Evolutionary conservation across 2,329 filamentous ascomycete genomes (phyloP), one percentile per base, ranked within the genome.

Genomic region (Aureobasidium melanogenum): DNA sequence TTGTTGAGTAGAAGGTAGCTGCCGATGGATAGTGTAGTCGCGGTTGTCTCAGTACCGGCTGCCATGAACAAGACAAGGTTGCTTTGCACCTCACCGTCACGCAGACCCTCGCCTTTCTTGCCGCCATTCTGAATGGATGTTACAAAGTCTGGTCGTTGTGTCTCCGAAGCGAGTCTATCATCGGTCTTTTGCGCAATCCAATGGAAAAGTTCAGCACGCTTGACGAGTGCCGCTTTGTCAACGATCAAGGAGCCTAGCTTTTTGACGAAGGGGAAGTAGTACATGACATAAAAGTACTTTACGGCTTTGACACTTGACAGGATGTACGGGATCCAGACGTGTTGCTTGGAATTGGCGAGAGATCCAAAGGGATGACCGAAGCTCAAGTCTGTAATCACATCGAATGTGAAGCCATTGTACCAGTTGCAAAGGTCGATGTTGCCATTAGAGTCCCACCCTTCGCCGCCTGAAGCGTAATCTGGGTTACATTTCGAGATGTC

Each of bases 11-110:
- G 68, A 5, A 77, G 67, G 62, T 73, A 81, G 10, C 70, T 70
- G 15, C 63, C 71, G 66, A 64, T 77, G 67, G 63, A 72, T 17
- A 82, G 70, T 2, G 77, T 69, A 0, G 78, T 80, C 0, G 80
- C 77, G 0, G 79, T 81, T 5, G 80, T 83, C 65, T 82, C 80
- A 3, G 76, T 78, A 5, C 80, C 79, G 6, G 78, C 79, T 15
- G 41, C 43, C 17, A 59, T 46, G 44, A 59, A 59, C 4, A 59
- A 7, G 34, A 24, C 34, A 24, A 59, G 7, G n/a, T 59, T 59
- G 5, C 30, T 39, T 7, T 48, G 44, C 22, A 59, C 2, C 44
- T 59, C 56, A 24, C 56, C 56, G 3, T 48, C 10, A 10, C 56
- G 56, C 22, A 59, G 3, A 24, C 28, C 56, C 8, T 41, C 44